Evolutionary conservation across 176 grass and related monocot genomes (phyloP), one percentile per base, ranked within the genome.

Genomic region (Carex kokanica): DNA sequence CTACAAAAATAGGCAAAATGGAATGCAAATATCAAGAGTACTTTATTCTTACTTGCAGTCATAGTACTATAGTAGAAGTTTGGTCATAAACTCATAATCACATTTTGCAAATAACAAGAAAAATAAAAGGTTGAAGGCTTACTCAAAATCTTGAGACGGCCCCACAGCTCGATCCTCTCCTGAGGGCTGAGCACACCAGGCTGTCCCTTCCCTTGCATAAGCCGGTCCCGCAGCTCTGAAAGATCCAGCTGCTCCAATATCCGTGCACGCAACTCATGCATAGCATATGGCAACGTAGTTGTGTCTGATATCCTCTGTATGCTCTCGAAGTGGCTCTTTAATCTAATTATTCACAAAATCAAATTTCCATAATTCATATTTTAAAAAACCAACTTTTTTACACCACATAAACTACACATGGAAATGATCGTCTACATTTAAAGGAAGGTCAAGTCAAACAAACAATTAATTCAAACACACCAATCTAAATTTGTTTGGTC

Each of bases 71-170:
- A 78, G 49, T 31, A 17, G 23, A 77, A 77, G 47, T 24, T 17
- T 54, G 51, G 51, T 14, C 15, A 38, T 38, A 38, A 38, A 38
- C 36, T 38, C 8, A 21, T 78, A 31, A 55, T 56, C 8, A 21
- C 32, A 54, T 32, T 56, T 55, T 51, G 24, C 71, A 31, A 82
- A 54, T 17, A 24, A 82, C 23, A 86, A 79, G 17, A 86, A 69
- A 41, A 79, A 74, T 8, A 38, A 79, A 74, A 20, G 36, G 24
- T 16, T 23, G 23, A 45, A 51, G 29, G 2, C 91, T 81, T 92
- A 99, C 96, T 99, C 70, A 90, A 78, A 58, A 99, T 78, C 73
- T 95, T 99, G 60, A 99, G 92, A 83, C 75, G 91, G 63, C 93
- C 93, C 96, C 96, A 99, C 14, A 91, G 88, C n/a, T 99, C 89